Evolutionary conservation across 2,329 filamentous ascomycete genomes (phyloP), one percentile per base, ranked within the genome.

Genomic region (Penicillium olsonii): DNA sequence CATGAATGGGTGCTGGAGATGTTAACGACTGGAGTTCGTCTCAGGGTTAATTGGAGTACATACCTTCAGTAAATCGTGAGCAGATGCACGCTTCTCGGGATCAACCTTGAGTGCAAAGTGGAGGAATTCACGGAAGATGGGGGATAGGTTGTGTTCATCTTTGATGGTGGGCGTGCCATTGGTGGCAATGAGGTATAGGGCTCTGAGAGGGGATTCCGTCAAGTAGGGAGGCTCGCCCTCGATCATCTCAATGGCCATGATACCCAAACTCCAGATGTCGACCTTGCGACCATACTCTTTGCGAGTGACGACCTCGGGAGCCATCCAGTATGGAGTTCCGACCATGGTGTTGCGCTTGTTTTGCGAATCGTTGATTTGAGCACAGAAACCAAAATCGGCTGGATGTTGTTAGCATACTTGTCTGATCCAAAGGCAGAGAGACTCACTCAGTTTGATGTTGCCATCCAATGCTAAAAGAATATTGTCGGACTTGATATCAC

Each of bases 191-290:
- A 99, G 76, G 80, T 94, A 99, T 31, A 99, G 80, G 1, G 94
- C 94, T 53, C 92, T 85, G 19, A 99, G 80, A 5, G 94, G 94
- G 31, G 90, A 95, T 71, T 99, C 94, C 33, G 92, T 97, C 51
- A 99, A 79, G 68, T 97, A 99, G 19, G 94, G 94, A 11, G 94
- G 94, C 71, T 97, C 94, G 68, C 92, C 94, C 75, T 97, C 94
- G 58, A 99, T 96, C 94, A 99, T 99, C 73, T 99, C 94, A 65
- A 99, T 97, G 7, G 94, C 91, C 94, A 99, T 97, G 75, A 99
- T 99, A 51, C 94, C 94, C 37, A 99, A 78, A 51, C 90, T 95
- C 94, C 94, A 99, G 61, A 99, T 96, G 67, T 99, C 94, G 46
- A 99, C 92, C 73, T 97, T 99, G 55, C 92, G 87, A 59, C 94